Evolutionary conservation across 2,329 filamentous ascomycete species (phyloP).

Genomic region (Xylariales sp.): DNA sequence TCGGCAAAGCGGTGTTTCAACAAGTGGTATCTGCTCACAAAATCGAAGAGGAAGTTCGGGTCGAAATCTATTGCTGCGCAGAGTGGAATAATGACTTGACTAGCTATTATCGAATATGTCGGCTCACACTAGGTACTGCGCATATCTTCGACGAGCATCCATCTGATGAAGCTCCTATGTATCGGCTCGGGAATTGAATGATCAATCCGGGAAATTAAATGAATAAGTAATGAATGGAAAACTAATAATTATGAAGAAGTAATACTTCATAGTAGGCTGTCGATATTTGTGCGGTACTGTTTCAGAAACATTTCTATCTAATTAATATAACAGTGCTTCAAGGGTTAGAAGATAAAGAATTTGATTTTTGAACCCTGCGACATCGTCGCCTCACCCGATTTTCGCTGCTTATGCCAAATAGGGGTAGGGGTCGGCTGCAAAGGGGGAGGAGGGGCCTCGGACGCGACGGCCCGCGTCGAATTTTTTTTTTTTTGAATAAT

Average conservation of each 20-base stretch:
- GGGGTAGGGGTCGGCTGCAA: too few relatives aligned
- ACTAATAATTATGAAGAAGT: not conserved
- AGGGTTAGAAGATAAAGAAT: too few relatives aligned
- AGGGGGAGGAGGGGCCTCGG: too few relatives aligned
- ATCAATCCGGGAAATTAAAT: not conserved
- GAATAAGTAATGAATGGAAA: not conserved
- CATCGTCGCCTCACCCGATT: too few relatives aligned
- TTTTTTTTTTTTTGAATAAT: too few relatives aligned
- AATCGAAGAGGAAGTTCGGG: not conserved
- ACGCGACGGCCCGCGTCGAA: too few relatives aligned
- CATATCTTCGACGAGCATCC: not conserved
- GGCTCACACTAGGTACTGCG: constrained; percentile 5
- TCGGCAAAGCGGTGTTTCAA: too few relatives aligned
- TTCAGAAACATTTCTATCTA: too few relatives aligned
- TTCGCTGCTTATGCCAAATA: too few relatives aligned
- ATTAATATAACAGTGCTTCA: too few relatives aligned
- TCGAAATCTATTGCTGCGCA: not conserved
- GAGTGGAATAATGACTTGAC: not conserved
- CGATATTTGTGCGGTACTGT: not conserved
- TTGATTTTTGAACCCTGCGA: too few relatives aligned
- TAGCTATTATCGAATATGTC: not conserved
- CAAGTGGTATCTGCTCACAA: too few relatives aligned
- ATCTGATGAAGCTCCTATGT: not conserved
- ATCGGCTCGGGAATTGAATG: not conserved
- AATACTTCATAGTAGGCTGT: not conserved